Base-by-base conservation (phyloP, 768 basidiomycete genomes). In the Phylloporus rhodoxanthus region DNA sequence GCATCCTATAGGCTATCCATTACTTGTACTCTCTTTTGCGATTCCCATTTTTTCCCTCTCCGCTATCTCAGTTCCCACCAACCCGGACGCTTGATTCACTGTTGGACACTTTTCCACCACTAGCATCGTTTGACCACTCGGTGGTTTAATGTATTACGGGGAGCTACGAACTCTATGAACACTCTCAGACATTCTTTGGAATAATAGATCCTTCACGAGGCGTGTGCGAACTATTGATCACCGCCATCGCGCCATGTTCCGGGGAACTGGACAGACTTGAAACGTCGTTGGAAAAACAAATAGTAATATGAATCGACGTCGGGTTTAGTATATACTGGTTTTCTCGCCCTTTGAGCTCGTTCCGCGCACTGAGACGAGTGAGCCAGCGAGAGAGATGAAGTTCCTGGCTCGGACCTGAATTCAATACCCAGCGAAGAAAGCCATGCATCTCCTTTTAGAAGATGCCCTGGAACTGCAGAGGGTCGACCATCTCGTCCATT, bases 1-100 rank as follows among this genome's bases (percentile, higher is more conserved):
- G 54, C 57, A 68, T 48, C 51, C 58, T 57, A 58, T 63, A 67
- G 58, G 49, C 57, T 62, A 70, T 50, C 51, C 52, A 55, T 39
- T 61, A 57, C 57, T 52, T 67, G 58, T 69, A 69, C 44, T 60
- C 49, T 47, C 40, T 13, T 8, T 45, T 55, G 46, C 23, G 26
- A 19, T 45, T 49, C n/a, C n/a, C 41, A 13, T 8, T 21, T n/a
- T 17, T 19, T 15, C 29, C 4, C 6, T 17, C 20, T 10, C 37
- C 41, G 32, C 39, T 17, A 17, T 20, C 43, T 32, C 39, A 23
- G 43, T 43, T 19, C 43, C 42, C 23, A 48, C 42, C 43, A 43
- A 23, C n/a, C 29, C 34, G 54, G 53, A 60, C 61, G 17, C 17
- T 40, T 48, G 53, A 43, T 30, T n/a, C 20, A 32, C n/a, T 23